phyloP scores from a whole-genome alignment of 208 protist genomes.

The Wallacemonas sp. region DNA sequence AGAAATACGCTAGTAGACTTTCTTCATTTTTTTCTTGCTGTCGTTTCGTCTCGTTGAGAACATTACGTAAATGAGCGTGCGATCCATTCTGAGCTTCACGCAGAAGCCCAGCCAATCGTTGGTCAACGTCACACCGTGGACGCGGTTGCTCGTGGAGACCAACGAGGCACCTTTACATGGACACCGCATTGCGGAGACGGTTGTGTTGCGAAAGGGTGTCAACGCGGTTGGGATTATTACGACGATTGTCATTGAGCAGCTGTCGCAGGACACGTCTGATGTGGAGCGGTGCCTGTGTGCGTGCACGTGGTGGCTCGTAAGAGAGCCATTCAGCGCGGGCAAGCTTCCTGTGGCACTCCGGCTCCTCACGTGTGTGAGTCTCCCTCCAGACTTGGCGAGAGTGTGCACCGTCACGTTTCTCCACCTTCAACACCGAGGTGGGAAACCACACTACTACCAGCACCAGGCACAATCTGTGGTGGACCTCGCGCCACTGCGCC shows the following conservation, averaged over 20 bases:
- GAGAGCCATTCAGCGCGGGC: not conserved
- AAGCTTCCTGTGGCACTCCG: not conserved
- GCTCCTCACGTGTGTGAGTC: not conserved
- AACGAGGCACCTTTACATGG: not conserved
- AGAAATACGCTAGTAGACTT: too few relatives aligned
- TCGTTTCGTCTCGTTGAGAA: too few relatives aligned
- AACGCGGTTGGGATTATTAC: not conserved
- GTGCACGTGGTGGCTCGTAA: not conserved
- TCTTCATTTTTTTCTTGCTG: too few relatives aligned
- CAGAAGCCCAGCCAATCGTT: not conserved
- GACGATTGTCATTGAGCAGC: slow-evolving; percentile 5
- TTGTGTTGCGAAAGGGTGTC: not conserved
- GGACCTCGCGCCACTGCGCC: not conserved
- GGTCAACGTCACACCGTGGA: not conserved
- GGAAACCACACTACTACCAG: too few relatives aligned
- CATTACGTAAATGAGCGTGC: not conserved
- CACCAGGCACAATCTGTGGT: too few relatives aligned
- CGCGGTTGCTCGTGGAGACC: not conserved
- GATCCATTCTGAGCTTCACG: not conserved
- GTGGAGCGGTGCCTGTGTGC: not conserved
- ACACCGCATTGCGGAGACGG: not conserved
- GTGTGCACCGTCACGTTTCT: not conserved
- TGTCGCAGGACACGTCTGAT: not conserved
- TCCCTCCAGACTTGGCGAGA: not conserved
- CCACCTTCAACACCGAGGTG: too few relatives aligned